Percentiles rank a stretch among this genome's conserved stretches.
These are phyloP conservation scores for Acanthamoeba divionensis DNA, from an alignment of 208 protist genomes.

Conservation along the genomic window DNA sequence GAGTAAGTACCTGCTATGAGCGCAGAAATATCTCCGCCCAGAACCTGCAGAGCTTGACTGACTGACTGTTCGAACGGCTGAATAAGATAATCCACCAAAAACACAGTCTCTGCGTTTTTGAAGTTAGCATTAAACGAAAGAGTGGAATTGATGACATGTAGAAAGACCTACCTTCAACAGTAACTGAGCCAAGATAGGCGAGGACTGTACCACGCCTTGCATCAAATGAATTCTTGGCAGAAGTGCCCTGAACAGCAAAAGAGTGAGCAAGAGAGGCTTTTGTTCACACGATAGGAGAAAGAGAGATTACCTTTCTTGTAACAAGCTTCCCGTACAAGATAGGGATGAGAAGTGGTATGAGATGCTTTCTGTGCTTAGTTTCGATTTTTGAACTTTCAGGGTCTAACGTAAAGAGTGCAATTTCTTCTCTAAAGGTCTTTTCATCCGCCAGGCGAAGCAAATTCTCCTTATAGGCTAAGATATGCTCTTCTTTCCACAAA, in stretches of 20 bases:
- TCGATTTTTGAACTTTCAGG: neutral
- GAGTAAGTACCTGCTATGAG: too few species aligned
- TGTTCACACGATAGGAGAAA: neutral
- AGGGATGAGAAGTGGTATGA: slow-evolving; percentile 45
- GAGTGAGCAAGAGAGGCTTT: neutral
- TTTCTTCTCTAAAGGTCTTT: slow-evolving; percentile 7
- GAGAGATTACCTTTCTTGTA: neutral
- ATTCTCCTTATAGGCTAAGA: slow-evolving; percentile 39
- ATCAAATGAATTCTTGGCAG: neutral
- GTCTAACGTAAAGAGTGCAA: slow-evolving; percentile 43
- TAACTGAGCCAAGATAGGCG: neutral
- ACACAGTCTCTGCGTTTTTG: neutral
- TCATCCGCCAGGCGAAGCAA: slow-evolving; percentile 21
- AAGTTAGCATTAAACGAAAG: neutral
- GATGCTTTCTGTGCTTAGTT: neutral
- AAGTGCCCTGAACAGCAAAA: neutral
- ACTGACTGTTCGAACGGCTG: neutral
- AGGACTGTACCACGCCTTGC: slow-evolving; percentile 33
- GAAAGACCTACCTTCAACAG: too few species aligned
- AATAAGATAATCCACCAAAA: slow-evolving; percentile 33
- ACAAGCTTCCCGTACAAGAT: slow-evolving; percentile 47
- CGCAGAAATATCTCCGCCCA: too few species aligned
- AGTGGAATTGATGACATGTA: too few species aligned
- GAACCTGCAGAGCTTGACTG: too few species aligned
- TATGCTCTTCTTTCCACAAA: slow-evolving; percentile 15